A percentile compares a stretch with the other conserved stretches of the same genome.
Evolutionary conservation across 2,329 filamentous ascomycete species (phyloP).

Genomic region (Macrophomina phaseolina): DNA sequence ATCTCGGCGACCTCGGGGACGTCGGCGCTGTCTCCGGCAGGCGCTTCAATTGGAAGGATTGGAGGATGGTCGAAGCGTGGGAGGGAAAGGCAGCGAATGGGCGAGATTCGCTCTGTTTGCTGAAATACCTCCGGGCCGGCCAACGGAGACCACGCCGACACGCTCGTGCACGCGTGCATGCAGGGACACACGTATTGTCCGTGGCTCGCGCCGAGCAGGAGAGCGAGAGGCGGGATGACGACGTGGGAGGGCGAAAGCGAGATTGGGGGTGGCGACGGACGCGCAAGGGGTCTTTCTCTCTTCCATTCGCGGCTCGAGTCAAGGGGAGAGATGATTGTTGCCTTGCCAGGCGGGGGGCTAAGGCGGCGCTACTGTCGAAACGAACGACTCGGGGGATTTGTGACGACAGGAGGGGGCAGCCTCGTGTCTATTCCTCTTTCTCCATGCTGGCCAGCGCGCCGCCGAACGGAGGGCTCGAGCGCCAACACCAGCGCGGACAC

Average conservation of each 20-base stretch:
- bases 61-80: neutral
- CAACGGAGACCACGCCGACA: too few species aligned
- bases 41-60: neutral
- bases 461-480: neutral
- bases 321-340: neutral
- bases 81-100: neutral
- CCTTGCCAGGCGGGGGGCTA: neutral
- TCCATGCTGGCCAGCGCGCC: neutral
- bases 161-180: neutral
- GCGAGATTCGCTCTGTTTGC: neutral
- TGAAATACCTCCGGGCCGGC: neutral
- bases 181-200: too few species aligned
- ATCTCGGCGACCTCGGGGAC: neutral
- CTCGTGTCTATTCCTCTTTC: constrained; percentile 1
- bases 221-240: neutral
- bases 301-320: neutral
- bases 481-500: neutral
- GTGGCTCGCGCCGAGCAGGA: neutral
- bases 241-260: neutral
- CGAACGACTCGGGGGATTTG: constrained; percentile 3
- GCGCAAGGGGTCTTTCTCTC: neutral
- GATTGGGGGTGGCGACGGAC: neutral
- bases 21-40: constrained; percentile 5
- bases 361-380: neutral
- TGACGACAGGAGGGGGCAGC: constrained; percentile 1